Conservation (phyloP, 2,329 filamentous ascomycete genomes). For the Sarocladiaceae sp. region DNA sequence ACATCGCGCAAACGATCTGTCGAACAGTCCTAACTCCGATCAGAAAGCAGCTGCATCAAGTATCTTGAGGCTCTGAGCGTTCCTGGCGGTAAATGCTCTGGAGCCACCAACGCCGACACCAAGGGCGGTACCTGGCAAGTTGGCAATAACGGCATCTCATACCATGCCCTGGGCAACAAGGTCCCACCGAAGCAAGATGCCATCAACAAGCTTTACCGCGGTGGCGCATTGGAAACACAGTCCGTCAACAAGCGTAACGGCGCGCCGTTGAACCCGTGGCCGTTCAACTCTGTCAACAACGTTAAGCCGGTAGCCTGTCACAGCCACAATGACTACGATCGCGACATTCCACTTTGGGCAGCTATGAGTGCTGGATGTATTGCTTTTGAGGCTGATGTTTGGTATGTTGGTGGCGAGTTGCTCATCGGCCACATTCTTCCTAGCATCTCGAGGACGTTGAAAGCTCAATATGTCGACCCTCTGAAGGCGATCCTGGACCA, state of each 20-base stretch:
- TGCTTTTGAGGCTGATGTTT: slow-evolving; percentile 67
- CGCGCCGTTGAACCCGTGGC: slow-evolving; percentile 15
- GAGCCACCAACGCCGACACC: slow-evolving; percentile 15
- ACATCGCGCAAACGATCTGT: background rate
- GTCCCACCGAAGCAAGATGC: slow-evolving; percentile 12
- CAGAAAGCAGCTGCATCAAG: slow-evolving; percentile 5
- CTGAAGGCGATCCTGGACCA: slow-evolving; percentile 14
- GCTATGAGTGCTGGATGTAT: slow-evolving; percentile 57
- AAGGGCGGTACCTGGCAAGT: slow-evolving; percentile 18
- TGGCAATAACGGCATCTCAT: slow-evolving; percentile 14
- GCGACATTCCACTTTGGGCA: slow-evolving; percentile 56
- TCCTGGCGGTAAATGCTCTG: slow-evolving; percentile 16
- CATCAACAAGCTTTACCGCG: slow-evolving; percentile 14
- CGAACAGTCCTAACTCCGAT: background rate
- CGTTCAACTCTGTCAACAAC: slow-evolving; percentile 13
- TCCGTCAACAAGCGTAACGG: slow-evolving; percentile 15
- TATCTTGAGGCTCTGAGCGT: slow-evolving; percentile 13
- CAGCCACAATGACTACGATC: slow-evolving; percentile 71
- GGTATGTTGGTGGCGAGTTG: slow-evolving; percentile 50
- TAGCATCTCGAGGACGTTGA: slow-evolving; percentile 11
- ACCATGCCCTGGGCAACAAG: slow-evolving; percentile 15
- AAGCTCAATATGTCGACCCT: slow-evolving; percentile 13
- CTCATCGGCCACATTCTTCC: slow-evolving; percentile 55
- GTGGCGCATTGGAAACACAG: slow-evolving; percentile 13
- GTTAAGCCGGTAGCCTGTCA: slow-evolving; percentile 30